These are phyloP conservation scores for Beauveria sp. DNA, from an alignment of 2,329 filamentous ascomycete species.

Conservation along the genomic window DNA sequence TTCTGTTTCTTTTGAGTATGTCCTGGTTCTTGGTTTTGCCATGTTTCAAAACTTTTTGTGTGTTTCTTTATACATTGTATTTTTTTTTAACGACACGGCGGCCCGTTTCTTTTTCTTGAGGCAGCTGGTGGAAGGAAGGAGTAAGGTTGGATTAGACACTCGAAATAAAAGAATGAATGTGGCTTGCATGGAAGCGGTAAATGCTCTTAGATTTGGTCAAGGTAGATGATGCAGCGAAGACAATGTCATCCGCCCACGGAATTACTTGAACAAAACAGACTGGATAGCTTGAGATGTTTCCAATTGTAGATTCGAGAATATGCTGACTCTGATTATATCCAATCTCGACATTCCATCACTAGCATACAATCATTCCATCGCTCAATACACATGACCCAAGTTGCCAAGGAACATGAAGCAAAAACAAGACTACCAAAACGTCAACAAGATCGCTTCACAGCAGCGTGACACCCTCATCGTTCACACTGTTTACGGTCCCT, in stretches of 20 bases:
- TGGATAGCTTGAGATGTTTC: not conserved
- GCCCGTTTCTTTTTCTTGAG: not conserved
- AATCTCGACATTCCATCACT: not conserved
- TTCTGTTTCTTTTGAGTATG: not conserved
- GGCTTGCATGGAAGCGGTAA: not conserved
- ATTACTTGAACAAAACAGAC: not conserved
- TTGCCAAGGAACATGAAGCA: not conserved
- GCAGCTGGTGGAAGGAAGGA: conserved; percentile 1
- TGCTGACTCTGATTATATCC: not conserved
- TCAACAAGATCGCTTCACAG: not conserved
- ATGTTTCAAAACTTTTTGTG: not conserved
- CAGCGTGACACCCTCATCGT: not conserved
- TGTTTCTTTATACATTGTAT: conserved; percentile 5
- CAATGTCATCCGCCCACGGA: not conserved
- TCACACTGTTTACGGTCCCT: conserved; percentile 22
- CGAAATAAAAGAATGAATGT: not conserved
- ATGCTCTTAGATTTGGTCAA: no score
- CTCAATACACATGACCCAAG: not conserved
- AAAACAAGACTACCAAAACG: not conserved
- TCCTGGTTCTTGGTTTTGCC: not conserved
- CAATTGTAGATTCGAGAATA: not conserved
- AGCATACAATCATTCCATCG: not conserved
- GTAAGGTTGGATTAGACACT: conserved; percentile 8
- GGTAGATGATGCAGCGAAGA: not conserved
- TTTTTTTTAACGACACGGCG: not conserved